phyloP scores from a whole-genome alignment of 2,329 filamentous ascomycete genomes.

The Coleophoma cylindrospora region DNA sequence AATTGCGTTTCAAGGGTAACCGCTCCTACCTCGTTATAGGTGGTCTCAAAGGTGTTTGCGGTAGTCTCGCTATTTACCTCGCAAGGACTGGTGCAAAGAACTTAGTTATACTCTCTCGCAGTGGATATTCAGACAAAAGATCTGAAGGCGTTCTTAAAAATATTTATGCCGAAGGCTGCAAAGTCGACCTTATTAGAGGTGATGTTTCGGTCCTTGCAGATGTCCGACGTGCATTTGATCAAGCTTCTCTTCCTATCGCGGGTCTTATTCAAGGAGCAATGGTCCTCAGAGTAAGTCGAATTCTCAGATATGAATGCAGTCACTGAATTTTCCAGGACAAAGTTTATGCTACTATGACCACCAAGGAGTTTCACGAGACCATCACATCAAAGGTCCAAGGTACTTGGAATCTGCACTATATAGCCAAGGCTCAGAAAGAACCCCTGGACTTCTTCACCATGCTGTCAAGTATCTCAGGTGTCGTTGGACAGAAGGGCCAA shows the following conservation, averaged over 20 bases:
- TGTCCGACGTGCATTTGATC: constrained; percentile 5
- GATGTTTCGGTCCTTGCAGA: constrained; percentile 7
- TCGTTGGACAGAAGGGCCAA: constrained; percentile 29
- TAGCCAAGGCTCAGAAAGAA: constrained; percentile 10
- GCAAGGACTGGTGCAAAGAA: constrained; percentile 10
- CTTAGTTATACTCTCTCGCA: constrained; percentile 8
- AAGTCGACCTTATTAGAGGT: constrained; percentile 4
- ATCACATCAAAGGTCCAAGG: constrained; percentile 10
- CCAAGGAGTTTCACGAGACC: constrained; percentile 7
- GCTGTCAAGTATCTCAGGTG: constrained; percentile 29
- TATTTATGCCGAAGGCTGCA: constrained; percentile 5
- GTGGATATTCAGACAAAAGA: constrained; percentile 9
- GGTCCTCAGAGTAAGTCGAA: constrained; percentile 19
- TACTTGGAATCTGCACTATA: constrained; percentile 16
- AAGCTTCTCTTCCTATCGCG: constrained; percentile 5
- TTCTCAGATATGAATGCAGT: neutral
- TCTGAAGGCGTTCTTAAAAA: constrained; percentile 4
- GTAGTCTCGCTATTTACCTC: constrained; percentile 6
- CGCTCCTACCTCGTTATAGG: constrained; percentile 17
- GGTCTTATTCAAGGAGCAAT: constrained; percentile 28
- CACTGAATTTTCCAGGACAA: constrained; percentile 3
- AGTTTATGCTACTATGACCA: constrained; percentile 7
- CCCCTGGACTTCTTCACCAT: constrained; percentile 35
- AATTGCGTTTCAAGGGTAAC: constrained; percentile 3
- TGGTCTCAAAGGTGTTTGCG: constrained; percentile 15